These are phyloP conservation scores for Huntiella abstrusa DNA, from an alignment of 2,329 filamentous ascomycete genomes.

Conservation along the genomic window DNA sequence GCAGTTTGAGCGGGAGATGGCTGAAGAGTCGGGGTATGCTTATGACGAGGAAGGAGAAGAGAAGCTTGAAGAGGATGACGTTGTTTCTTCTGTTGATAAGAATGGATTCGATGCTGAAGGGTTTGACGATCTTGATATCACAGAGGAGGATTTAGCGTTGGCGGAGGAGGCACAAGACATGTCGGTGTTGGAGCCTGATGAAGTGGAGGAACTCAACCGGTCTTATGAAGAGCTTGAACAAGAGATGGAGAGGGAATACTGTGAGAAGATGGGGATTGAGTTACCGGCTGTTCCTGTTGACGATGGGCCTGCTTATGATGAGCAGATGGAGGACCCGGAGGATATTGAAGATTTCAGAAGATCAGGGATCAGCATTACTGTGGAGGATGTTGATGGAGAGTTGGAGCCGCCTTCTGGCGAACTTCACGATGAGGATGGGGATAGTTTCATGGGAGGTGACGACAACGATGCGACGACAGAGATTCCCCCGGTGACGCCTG, in stretches of 20 bases:
- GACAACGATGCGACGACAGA: conserved; percentile 11
- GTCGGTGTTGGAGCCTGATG: conserved; percentile 31
- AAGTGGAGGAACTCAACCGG: conserved; percentile 19
- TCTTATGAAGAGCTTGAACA: conserved; percentile 10
- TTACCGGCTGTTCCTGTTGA: background rate
- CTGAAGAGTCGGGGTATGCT: background rate
- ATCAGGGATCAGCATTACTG: conserved; percentile 1
- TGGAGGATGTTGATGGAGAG: background rate
- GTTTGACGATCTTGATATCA: conserved; percentile 29
- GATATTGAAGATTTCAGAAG: background rate
- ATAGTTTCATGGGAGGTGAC: background rate
- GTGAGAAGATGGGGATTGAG: conserved; percentile 1
- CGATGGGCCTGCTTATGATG: conserved; percentile 5
- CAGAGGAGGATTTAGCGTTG: conserved; percentile 37
- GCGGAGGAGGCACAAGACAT: conserved; percentile 41
- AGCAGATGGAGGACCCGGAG: conserved; percentile 1
- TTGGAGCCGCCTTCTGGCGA: too few relatives aligned
- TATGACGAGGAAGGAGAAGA: conserved; percentile 11
- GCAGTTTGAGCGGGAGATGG: too few relatives aligned
- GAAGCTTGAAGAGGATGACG: conserved; percentile 9
- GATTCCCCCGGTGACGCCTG: conserved; percentile 35
- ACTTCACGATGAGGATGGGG: background rate
- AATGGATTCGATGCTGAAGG: conserved; percentile 17
- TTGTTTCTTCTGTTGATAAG: conserved; percentile 10
- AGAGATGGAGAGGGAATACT: conserved; percentile 10